Conservation (phyloP, 2,329 filamentous ascomycete species). For the Cladorrhinum sp. region DNA sequence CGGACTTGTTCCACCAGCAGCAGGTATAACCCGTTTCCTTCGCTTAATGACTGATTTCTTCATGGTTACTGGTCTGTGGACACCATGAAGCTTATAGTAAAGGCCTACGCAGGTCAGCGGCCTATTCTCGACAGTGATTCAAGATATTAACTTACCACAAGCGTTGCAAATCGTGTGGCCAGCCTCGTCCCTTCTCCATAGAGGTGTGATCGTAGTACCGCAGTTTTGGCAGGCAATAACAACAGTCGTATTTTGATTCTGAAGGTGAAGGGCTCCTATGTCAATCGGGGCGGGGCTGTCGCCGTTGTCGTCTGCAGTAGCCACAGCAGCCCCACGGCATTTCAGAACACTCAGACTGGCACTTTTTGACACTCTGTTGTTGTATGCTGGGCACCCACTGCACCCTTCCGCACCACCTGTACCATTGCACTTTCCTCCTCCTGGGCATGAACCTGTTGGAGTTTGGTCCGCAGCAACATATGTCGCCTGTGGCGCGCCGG, state of each 20-base stretch:
- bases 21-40: conserved; percentile 89
- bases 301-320: conserved; percentile 26
- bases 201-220: conserved; percentile 89
- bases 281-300: conserved; percentile 47
- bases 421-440: conserved; percentile 91
- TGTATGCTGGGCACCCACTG: conserved; percentile 93
- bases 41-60: conserved; percentile 97
- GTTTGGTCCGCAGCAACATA: conserved; percentile 76
- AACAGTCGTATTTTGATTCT: conserved; percentile 54
- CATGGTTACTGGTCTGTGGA: conserved; percentile 94
- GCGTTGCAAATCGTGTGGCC: conserved; percentile 98
- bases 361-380: conserved; percentile 90
- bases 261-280: conserved; percentile 45
- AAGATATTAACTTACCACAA: conserved; percentile 67
- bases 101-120: conserved; percentile 59
- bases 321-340: conserved; percentile 34
- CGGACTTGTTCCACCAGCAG: conserved; percentile 49
- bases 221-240: conserved; percentile 97
- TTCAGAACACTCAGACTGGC: conserved; percentile 65
- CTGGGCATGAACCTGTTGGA: conserved; percentile 84
- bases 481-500: conserved; percentile 54
- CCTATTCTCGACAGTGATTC: neutral
- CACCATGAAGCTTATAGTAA: conserved; percentile 93
- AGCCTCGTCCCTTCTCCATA: conserved; percentile 91
- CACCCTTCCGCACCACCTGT: conserved; percentile 94